Conservation (phyloP, 2,329 filamentous ascomycete genomes). For the Cadophora sp. region DNA sequence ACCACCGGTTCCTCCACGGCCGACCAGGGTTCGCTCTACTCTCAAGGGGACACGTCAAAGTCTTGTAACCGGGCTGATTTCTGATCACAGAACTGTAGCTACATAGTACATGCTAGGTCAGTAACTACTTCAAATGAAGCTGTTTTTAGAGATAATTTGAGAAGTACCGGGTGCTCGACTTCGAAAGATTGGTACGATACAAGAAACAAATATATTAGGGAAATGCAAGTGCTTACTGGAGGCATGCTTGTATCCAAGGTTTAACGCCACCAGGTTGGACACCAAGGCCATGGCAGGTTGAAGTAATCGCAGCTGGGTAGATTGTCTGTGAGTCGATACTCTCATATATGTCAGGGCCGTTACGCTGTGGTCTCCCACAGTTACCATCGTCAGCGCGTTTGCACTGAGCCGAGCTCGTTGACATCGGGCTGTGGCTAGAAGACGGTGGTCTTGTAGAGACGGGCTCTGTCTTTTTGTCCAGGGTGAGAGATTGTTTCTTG, state of each 20-base stretch:
- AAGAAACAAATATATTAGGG: neutral
- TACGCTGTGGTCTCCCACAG: neutral
- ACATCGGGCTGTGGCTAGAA: neutral
- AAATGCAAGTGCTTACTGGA: neutral
- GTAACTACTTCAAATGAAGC: neutral
- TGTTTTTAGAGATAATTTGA: no score
- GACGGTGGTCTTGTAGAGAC: neutral
- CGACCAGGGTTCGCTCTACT: neutral
- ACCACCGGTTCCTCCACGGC: neutral
- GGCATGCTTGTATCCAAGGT: conserved; percentile 3
- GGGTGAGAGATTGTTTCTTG: conserved; percentile 39
- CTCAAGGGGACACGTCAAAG: neutral
- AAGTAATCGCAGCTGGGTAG: neutral
- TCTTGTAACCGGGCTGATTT: neutral
- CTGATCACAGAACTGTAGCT: conserved; percentile 1
- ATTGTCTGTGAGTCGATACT: neutral
- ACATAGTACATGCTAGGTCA: neutral
- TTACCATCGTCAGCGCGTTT: neutral
- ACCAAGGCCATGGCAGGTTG: neutral
- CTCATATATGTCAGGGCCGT: neutral
- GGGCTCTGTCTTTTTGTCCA: conserved; percentile 20
- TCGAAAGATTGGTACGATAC: neutral
- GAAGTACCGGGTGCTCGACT: neutral
- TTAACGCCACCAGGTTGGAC: neutral
- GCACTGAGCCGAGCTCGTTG: neutral